Evolutionary conservation across 169 alveolate species (phyloP).

Genomic region (Cryptosporidium andersoni): DNA sequence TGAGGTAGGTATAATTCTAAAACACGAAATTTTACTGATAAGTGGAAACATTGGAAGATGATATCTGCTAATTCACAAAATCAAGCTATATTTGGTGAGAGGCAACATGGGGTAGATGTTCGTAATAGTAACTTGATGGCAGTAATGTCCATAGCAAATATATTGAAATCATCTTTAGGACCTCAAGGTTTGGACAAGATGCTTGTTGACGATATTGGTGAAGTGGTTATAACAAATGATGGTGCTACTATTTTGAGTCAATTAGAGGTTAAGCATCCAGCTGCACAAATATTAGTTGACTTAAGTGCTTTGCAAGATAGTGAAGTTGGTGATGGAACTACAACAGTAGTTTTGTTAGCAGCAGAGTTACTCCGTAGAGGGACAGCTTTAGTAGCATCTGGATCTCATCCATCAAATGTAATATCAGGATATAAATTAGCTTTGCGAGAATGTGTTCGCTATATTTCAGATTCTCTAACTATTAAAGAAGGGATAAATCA

Average conservation of each 20-base stretch:
- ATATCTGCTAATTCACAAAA: conserved; percentile 43
- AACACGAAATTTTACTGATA: not conserved
- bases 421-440: conserved; percentile 95
- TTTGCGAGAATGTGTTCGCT: conserved; percentile 92
- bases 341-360: conserved; percentile 98
- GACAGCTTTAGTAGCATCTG: conserved; percentile 93
- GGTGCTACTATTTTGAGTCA: conserved; percentile 98
- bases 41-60: conserved; percentile 2
- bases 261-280: conserved; percentile 99
- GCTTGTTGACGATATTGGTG: conserved; percentile 99
- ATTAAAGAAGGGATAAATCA: conserved; percentile 84
- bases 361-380: conserved; percentile 97
- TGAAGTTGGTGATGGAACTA: conserved; percentile 99
- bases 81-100: conserved; percentile 61
- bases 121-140: conserved; percentile 84
- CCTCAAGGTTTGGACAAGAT: conserved; percentile 99
- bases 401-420: conserved; percentile 98
- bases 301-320: conserved; percentile 95
- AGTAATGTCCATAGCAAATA: conserved; percentile 95
- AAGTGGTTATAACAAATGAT: conserved; percentile 98
- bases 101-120: conserved; percentile 68
- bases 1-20: not conserved
- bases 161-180: conserved; percentile 96
- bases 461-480: conserved; percentile 90
- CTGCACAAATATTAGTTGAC: conserved; percentile 97